Evolutionary conservation across 768 basidiomycete species (phyloP), one percentile per base, ranked within the genome.

Genomic region (Rhodotorula paludigena): DNA sequence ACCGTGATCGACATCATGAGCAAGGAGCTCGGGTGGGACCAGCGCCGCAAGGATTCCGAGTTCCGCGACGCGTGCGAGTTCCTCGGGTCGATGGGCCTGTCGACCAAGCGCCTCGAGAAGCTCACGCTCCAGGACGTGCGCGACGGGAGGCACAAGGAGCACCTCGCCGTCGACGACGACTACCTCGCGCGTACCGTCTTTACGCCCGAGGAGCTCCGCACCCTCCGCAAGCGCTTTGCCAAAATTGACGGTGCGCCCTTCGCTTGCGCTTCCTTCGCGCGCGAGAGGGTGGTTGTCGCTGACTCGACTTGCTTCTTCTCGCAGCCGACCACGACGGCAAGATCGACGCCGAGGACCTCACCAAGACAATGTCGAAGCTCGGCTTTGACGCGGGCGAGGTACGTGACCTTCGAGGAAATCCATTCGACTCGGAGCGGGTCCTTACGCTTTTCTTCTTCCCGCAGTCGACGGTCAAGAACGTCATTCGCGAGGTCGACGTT

Each of bases 1-100:
- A 83, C 84, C 38, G 87, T 99, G 56, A 86, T 94, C 68, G 89
- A 90, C 64, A 88, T 96, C 78, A 94, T 97, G 92, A 84, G 85
- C 9, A 83, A 83, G 23, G 92, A 97, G 76, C 83, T 93, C 11
- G 81, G 82, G 20, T 99, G 94, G 94, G 82, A 83, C 66, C 77
- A 79, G 35, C 73, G 81, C 23, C 83, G 86, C 73, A 84, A 85
- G 73, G 78, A 80, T 59, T 74, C 79, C 62, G 89, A 97, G 75
- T 82, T 81, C 78, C 80, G 87, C 62, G 78, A 80, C 39, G 85
- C 86, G 0, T 81, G 87, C 28, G 78, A 76, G 49, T 94, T 90
- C 80, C 82, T 96, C 47, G 82, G 81, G 64, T 87, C 84, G 73
- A 97, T 97, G 94, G 93, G 93, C 0, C 82, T 96, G 44, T 82